Conservation (phyloP, 1,284 basidiomycete species). For the Cystobasidiaceae sp. region DNA sequence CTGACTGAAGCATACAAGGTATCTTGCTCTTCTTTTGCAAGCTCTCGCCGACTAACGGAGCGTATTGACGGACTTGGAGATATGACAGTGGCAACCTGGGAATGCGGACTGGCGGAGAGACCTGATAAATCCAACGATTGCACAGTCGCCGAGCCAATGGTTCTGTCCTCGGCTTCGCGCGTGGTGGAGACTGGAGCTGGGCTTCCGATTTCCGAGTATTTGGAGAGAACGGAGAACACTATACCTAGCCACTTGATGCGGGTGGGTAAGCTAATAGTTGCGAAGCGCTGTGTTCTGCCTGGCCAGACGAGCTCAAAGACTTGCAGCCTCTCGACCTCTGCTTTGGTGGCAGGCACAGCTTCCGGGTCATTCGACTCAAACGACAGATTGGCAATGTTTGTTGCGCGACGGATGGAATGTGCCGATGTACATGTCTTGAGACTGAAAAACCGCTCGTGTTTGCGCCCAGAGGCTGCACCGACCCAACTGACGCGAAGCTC, state of each 20-base stretch:
- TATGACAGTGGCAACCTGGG: background rate
- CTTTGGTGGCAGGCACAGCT: background rate
- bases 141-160: constrained; percentile 7
- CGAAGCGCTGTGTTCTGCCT: constrained; percentile 22
- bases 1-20: constrained; percentile 28
- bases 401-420: constrained; percentile 8
- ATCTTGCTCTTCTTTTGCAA: constrained; percentile 16
- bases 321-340: constrained; percentile 2
- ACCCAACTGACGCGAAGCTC: constrained; percentile 21
- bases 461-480: background rate
- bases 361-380: constrained; percentile 2
- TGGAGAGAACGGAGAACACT: constrained; percentile 9
- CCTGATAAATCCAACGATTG: background rate
- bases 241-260: constrained; percentile 14
- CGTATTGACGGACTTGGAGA: background rate
- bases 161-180: background rate
- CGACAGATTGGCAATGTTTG: background rate
- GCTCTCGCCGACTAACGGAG: background rate
- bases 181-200: background rate
- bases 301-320: constrained; percentile 27
- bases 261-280: background rate
- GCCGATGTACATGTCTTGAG: constrained; percentile 5
- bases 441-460: constrained; percentile 19
- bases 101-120: background rate
- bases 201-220: background rate